Percentiles rank a stretch among this genome's conserved stretches.
These are phyloP conservation scores for Trichophyton equinum DNA, from an alignment of 2,329 filamentous ascomycete species.

Conservation along the genomic window DNA sequence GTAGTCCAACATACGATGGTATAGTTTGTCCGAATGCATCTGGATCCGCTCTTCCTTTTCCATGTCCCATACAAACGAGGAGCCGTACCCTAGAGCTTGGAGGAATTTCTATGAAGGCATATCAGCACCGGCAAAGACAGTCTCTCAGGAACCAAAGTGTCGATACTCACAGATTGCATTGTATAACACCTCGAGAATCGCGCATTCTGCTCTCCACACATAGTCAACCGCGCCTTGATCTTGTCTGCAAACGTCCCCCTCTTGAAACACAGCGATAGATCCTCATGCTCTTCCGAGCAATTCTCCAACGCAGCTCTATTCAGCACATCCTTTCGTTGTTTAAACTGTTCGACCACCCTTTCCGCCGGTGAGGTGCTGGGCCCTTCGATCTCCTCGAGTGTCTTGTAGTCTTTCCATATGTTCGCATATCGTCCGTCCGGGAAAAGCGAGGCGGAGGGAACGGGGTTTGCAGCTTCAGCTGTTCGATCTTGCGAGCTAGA, in stretches of 20 bases:
- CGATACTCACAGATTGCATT: slow-evolving; percentile 58
- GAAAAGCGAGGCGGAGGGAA: slow-evolving; percentile 45
- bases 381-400: slow-evolving; percentile 57
- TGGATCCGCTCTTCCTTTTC: slow-evolving; percentile 78
- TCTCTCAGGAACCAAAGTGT: not conserved
- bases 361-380: slow-evolving; percentile 67
- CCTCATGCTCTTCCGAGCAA: slow-evolving; percentile 75
- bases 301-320: slow-evolving; percentile 81
- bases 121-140: slow-evolving; percentile 1
- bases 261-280: slow-evolving; percentile 70
- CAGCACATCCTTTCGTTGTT: slow-evolving; percentile 65
- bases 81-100: slow-evolving; percentile 77
- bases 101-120: slow-evolving; percentile 55
- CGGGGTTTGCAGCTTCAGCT: slow-evolving; percentile 18
- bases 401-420: slow-evolving; percentile 83
- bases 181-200: slow-evolving; percentile 77
- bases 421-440: slow-evolving; percentile 66
- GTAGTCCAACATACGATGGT: slow-evolving; percentile 73
- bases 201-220: slow-evolving; percentile 68
- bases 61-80: slow-evolving; percentile 49
- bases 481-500: slow-evolving; percentile 8
- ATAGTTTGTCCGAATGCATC: slow-evolving; percentile 87
- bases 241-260: slow-evolving; percentile 54
- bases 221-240: slow-evolving; percentile 44
- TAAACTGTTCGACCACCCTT: slow-evolving; percentile 70